Evolutionary conservation across 2,329 filamentous ascomycete genomes (phyloP).

Genomic region (Chaetomium sp.): DNA sequence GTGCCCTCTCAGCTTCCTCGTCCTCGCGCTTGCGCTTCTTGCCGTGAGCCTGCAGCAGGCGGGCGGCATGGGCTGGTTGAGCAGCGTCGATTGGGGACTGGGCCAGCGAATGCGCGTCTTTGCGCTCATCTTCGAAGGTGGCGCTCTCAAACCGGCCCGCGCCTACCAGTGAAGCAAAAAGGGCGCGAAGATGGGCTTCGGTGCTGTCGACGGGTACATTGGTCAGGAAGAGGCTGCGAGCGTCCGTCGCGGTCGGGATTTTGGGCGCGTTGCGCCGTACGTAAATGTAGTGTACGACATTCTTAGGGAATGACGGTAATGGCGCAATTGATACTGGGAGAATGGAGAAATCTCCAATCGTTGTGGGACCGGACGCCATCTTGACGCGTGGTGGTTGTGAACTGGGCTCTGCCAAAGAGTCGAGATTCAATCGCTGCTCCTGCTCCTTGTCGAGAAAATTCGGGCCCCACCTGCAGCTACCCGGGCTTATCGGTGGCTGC

Average conservation of each 20-base stretch:
- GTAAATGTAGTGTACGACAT: constrained; percentile 80
- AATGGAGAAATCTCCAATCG: constrained; percentile 64
- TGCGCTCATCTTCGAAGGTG: constrained; percentile 67
- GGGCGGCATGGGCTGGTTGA: constrained; percentile 49
- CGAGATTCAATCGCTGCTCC: constrained; percentile 8
- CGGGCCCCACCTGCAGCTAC: constrained; percentile 21
- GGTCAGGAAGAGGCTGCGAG: constrained; percentile 83
- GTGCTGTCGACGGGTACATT: constrained; percentile 87
- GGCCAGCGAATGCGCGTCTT: constrained; percentile 34
- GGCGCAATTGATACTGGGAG: constrained; percentile 69
- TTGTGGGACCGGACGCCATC: constrained; percentile 47
- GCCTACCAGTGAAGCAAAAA: constrained; percentile 75
- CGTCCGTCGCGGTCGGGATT: constrained; percentile 70
- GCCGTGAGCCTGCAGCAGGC: constrained; percentile 43
- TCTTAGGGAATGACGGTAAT: constrained; percentile 61
- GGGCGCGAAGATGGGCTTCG: constrained; percentile 69
- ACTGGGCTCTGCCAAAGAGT: background rate
- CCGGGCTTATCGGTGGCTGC: constrained; percentile 6
- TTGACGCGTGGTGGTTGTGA: constrained; percentile 38
- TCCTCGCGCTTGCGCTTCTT: constrained; percentile 60
- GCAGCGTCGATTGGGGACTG: constrained; percentile 39
- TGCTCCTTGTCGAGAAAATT: constrained; percentile 28
- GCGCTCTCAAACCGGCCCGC: constrained; percentile 78
- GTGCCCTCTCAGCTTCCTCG: constrained; percentile 62
- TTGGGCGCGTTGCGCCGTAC: constrained; percentile 81